These are phyloP conservation scores for Paramecium bursaria DNA, from an alignment of 73 alveolate genomes.

Conservation along the genomic window DNA sequence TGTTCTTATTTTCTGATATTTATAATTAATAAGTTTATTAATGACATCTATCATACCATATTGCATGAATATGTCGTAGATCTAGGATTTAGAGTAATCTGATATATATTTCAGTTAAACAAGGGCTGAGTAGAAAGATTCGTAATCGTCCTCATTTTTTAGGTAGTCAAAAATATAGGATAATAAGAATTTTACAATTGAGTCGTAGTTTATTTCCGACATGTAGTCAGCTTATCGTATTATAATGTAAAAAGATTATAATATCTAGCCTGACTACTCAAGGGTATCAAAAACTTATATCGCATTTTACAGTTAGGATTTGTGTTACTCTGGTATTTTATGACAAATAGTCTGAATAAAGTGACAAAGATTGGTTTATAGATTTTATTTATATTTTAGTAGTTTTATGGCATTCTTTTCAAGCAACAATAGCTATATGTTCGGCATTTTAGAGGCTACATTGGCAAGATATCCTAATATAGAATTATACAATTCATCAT, in stretches of 20 bases:
- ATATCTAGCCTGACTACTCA: background rate
- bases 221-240: background rate
- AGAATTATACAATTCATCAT: conserved; percentile 12
- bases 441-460: conserved; percentile 14
- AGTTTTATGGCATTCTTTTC: background rate
- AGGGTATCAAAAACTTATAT: background rate
- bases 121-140: conserved; percentile 51
- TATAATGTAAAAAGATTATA: conserved; percentile 17
- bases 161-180: conserved; percentile 6
- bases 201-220: background rate
- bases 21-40: conserved; percentile 7
- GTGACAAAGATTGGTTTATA: conserved; percentile 14
- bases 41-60: background rate
- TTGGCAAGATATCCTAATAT: conserved; percentile 37
- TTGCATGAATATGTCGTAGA: background rate
- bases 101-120: conserved; percentile 20
- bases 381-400: background rate
- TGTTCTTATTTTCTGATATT: conserved; percentile 35
- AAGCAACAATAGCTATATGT: background rate
- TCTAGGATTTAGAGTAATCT: background rate
- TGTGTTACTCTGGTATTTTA: conserved; percentile 1
- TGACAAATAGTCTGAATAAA: conserved; percentile 7
- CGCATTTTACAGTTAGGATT: background rate
- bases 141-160: conserved; percentile 22
- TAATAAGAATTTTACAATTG: conserved; percentile 34